Evolutionary conservation across 1,139 yeast genomes (phyloP).

Genomic region (Scheffersomyces titani): DNA sequence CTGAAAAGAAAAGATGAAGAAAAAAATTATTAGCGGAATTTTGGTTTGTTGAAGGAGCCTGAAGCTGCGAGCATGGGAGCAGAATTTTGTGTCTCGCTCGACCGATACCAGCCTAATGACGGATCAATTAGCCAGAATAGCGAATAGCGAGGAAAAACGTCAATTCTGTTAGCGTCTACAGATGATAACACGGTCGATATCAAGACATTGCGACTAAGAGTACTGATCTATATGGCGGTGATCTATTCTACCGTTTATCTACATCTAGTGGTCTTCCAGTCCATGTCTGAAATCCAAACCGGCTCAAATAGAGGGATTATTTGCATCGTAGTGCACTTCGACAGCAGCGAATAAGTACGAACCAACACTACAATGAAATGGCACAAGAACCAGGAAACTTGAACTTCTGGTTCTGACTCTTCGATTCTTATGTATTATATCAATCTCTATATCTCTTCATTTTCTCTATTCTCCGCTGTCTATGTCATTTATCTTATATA

Average conservation of each 20-base stretch:
- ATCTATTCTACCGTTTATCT: background rate
- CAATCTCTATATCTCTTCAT: background rate
- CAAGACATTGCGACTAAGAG: too few relatives aligned
- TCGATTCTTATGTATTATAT: background rate
- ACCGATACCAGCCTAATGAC: background rate
- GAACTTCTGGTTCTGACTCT: background rate
- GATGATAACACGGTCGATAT: too few relatives aligned
- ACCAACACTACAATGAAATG: background rate
- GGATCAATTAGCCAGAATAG: background rate
- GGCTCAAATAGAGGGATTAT: background rate
- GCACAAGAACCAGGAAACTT: background rate
- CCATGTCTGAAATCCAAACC: background rate
- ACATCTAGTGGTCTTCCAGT: background rate
- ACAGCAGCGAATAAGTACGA: background rate
- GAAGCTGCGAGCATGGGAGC: background rate
- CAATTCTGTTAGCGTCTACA: too few relatives aligned
- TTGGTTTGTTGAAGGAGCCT: background rate
- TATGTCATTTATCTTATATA: background rate
- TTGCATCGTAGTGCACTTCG: background rate
- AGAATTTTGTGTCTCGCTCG: background rate
- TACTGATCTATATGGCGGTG: background rate
- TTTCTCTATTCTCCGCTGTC: background rate
- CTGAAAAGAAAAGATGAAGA: background rate
- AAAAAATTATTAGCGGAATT: conserved; percentile 1
- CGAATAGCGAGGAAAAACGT: background rate